Base-by-base conservation (phyloP, 2,329 filamentous ascomycete species). In the Xylariaceae sp. region DNA sequence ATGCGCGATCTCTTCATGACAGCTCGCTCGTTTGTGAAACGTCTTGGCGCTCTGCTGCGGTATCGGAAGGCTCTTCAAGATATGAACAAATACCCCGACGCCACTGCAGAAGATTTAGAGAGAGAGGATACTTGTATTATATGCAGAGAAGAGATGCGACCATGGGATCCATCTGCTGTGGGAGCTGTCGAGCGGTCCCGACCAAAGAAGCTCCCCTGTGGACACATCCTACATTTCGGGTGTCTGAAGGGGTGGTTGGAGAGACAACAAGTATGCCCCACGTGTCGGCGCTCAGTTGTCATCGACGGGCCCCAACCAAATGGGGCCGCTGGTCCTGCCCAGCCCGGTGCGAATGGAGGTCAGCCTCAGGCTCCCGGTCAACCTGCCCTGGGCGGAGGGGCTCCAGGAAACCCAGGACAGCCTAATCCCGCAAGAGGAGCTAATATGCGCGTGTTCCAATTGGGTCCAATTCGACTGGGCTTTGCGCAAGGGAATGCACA, bases 231-330 rank as follows among this genome's bases (percentile, higher is more conserved):
- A 36, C 94, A 99, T 68, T 87, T 96, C 57, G 87, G 90, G 42
- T 99, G 94, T 67, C 80, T 99, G 50, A 90, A 94, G 69, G 95
- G 91, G 67, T 99, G 94, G 94, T 78, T 99, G 27, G 94, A 99
- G 73, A 80, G 94, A 56, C 94, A 99, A 68, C 94, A 99, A 71
- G 91, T 95, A 32, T 99, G 94, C 66, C 94, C 94, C 6, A 99
- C 90, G 2, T 99, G 94, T 67, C 83, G 94, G 59, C 82, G 88
- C 44, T 85, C 92, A 14, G 94, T 96, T 14, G 87, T 90, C 11
- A 73, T 90, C 35, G 77, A 78, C 2, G 71, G 63, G 54, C 54
- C 65, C 39, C 51, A 64, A 42, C 62, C 62, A 48, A 71, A 69
- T 51, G 66, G 66, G n/a, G 63, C 66, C 10, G 51, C 49, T 48